Evolutionary conservation across 1,284 basidiomycete species (phyloP), one percentile per base, ranked within the genome.

Genomic region (Albatrellus sp.): DNA sequence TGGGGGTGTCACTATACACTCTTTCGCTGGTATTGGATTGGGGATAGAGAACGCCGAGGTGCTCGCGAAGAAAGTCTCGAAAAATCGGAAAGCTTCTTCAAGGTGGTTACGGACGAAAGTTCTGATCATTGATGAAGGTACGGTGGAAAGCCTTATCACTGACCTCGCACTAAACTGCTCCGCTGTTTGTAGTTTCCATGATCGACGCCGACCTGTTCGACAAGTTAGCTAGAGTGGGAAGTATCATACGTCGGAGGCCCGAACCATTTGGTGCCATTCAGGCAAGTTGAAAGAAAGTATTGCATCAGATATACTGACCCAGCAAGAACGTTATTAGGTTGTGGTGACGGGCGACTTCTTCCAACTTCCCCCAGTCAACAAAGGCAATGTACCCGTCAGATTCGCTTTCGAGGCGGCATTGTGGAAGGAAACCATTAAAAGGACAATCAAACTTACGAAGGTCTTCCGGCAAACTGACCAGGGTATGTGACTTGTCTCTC

Each of bases 261-360:
- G 53, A 57, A 34, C 84, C 90, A 0, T 97, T 94, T 54, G 93
- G 93, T 28, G 93, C 90, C 11, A 90, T 94, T 19, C 81, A 93
- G 70, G 77, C 93, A 65, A 35, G 69, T 50, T 31, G 7, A 11
- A 16, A 40, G 40, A 24, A 45, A n/a, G 28, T 30, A 17, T 42
- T 43, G 38, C 35, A 37, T 36, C 8, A 7, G 40, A 35, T 45
- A 32, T 46, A 29, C 39, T 31, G 13, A 6, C 17, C 13, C 11
- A 8, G 14, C 39, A 40, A 12, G 19, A 24, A 12, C 14, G 14
- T 24, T 11, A 8, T 11, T 63, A 82, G 79, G 67, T 97, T 37
- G 68, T 96, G 44, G 69, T 91, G 37, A 90, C 85, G 7, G 91
- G 91, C 13, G 91, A 96, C 60, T 93, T 94, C 62, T 92, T 86